These are phyloP conservation scores for Lathyrus tuberosus DNA, from an alignment of 306 rosid genomes.

Conservation along the genomic window DNA sequence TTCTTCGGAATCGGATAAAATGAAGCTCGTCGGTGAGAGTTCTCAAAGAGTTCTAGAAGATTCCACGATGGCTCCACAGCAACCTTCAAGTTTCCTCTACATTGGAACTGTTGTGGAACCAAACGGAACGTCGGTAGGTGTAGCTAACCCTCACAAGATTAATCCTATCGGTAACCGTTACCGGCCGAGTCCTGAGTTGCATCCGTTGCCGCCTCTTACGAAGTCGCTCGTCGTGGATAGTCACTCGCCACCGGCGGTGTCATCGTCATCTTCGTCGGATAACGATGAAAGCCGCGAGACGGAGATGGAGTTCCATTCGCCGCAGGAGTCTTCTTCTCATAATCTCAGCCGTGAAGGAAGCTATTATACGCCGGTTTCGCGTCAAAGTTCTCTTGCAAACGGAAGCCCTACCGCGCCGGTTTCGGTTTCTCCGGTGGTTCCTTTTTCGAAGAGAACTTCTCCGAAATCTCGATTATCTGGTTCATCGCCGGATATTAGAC, in stretches of 20 bases:
- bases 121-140: slow-evolving; percentile 43
- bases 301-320: slow-evolving; percentile 70
- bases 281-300: slow-evolving; percentile 70
- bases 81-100: slow-evolving; percentile 52
- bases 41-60: slow-evolving; percentile 47
- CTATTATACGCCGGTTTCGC: slow-evolving; percentile 70
- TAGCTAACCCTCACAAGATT: slow-evolving; percentile 36
- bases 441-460: slow-evolving; percentile 78
- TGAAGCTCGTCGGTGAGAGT: slow-evolving; percentile 55
- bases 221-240: slow-evolving; percentile 45
- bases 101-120: slow-evolving; percentile 93
- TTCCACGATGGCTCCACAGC: slow-evolving; percentile 55
- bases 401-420: slow-evolving; percentile 37
- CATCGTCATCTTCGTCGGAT: slow-evolving; percentile 44
- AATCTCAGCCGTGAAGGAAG: slow-evolving; percentile 53
- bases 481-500: slow-evolving; percentile 49
- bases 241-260: slow-evolving; percentile 52
- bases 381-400: slow-evolving; percentile 48
- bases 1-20: slow-evolving; percentile 40
- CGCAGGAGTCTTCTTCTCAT: slow-evolving; percentile 55
- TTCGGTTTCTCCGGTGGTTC: slow-evolving; percentile 42
- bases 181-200: slow-evolving; percentile 92
- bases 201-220: slow-evolving; percentile 72
- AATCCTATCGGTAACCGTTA: slow-evolving; percentile 61
- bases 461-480: slow-evolving; percentile 69